phyloP scores from a whole-genome alignment of 164 flowering plant species.

The Taxillus chinensis region DNA sequence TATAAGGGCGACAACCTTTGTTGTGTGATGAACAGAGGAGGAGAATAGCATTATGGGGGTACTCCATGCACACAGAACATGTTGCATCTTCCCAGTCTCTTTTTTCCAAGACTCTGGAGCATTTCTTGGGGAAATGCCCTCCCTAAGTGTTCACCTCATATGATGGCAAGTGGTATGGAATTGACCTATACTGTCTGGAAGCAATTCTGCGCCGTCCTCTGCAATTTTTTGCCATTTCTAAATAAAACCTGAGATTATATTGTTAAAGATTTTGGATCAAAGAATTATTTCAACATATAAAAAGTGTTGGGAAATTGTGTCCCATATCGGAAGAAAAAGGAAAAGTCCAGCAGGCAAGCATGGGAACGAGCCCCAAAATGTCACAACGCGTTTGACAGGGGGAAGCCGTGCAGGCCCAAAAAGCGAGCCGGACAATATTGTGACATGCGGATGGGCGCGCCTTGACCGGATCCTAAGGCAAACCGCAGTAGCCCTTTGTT shows the following conservation, averaged over 20 bases:
- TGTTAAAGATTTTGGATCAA: not conserved
- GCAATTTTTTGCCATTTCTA: conserved; percentile 63
- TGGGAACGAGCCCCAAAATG: too few species aligned
- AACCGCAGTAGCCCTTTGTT: too few species aligned
- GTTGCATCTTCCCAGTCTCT: conserved; percentile 6
- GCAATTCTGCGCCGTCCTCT: conserved; percentile 46
- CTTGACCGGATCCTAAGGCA: too few species aligned
- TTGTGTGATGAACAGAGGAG: conserved; percentile 17
- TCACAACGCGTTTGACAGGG: too few species aligned
- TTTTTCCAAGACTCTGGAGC: conserved; percentile 7
- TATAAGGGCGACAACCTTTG: conserved; percentile 20
- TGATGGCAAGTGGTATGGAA: conserved; percentile 45
- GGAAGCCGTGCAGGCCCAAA: too few species aligned
- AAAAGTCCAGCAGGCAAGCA: too few species aligned
- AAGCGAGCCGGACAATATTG: too few species aligned
- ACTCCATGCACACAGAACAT: conserved; percentile 19
- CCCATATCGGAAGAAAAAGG: too few species aligned
- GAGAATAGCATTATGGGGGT: conserved; percentile 19
- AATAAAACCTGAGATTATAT: conserved; percentile 17
- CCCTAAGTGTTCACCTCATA: conserved; percentile 5
- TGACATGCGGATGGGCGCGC: too few species aligned
- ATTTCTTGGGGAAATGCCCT: conserved; percentile 12
- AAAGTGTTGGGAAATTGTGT: too few species aligned
- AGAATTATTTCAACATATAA: not conserved
- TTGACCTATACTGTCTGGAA: conserved; percentile 39